These are phyloP conservation scores for Rauvolfia tetraphylla DNA, from an alignment of 257 asterid genomes.

Conservation along the genomic window DNA sequence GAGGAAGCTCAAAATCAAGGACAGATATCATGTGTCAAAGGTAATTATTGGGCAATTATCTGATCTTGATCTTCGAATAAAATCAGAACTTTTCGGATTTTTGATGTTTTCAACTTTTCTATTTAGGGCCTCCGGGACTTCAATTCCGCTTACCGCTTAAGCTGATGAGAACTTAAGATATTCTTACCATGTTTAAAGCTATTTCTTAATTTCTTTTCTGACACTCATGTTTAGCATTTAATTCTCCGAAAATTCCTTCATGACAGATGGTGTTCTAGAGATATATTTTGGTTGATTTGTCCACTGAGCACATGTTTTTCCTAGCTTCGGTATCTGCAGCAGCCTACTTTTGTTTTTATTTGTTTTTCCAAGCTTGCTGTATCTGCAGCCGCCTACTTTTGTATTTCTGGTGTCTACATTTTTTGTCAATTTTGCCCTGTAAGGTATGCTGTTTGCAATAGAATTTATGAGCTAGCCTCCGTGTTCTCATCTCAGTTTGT, in stretches of 20 bases:
- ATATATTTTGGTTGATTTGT: too few relatives aligned
- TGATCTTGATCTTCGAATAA: not conserved
- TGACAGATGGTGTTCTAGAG: too few relatives aligned
- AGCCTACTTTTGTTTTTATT: too few relatives aligned
- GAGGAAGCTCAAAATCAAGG: not conserved
- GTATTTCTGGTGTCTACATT: not conserved
- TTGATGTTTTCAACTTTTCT: not conserved
- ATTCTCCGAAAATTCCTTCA: too few relatives aligned
- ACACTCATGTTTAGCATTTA: not conserved
- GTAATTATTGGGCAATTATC: not conserved
- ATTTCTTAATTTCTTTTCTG: not conserved
- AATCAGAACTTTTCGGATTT: not conserved
- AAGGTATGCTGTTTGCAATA: too few relatives aligned
- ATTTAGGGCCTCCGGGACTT: not conserved
- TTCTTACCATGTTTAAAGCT: not conserved
- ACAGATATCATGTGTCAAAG: not conserved
- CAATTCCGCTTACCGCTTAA: too few relatives aligned
- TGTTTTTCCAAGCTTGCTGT: too few relatives aligned
- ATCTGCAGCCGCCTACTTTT: not conserved
- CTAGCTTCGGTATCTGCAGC: too few relatives aligned
- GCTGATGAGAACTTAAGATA: not conserved
- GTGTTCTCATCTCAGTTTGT: too few relatives aligned
- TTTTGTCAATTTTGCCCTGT: too few relatives aligned
- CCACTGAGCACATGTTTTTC: too few relatives aligned
- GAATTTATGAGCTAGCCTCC: too few relatives aligned